phyloP scores from a whole-genome alignment of 2,329 filamentous ascomycete species.

The Epichloe hybrida region DNA sequence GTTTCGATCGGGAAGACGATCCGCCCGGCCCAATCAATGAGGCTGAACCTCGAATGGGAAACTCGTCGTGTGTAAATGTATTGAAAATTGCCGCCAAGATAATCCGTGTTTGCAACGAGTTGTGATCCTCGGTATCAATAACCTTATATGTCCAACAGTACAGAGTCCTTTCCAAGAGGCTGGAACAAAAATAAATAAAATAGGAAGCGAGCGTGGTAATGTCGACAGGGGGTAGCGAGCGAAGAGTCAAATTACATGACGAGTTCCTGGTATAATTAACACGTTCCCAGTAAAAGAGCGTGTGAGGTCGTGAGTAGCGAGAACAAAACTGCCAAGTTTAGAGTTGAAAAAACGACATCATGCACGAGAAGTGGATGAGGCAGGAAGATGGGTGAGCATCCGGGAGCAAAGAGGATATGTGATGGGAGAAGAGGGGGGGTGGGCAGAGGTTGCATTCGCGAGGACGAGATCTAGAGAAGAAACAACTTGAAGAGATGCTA shows the following conservation, averaged over 20 bases:
- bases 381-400: not conserved
- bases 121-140: not conserved
- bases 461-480: not conserved
- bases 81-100: not conserved
- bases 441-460: not conserved
- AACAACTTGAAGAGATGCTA: not conserved
- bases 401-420: not conserved
- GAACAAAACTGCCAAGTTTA: not conserved
- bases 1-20: not conserved
- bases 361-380: not conserved
- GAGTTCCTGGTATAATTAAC: too few relatives aligned
- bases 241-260: not conserved
- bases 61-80: not conserved
- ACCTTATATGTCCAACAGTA: not conserved
- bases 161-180: not conserved
- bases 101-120: not conserved
- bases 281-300: not conserved
- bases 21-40: not conserved
- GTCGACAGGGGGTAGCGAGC: not conserved
- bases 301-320: not conserved
- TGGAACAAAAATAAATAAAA: not conserved
- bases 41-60: not conserved
- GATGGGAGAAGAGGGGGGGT: not conserved
- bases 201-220: not conserved
- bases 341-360: not conserved